Conservation (phyloP, 352 stramenopile genomes). For the Phytophthora sp. region DNA sequence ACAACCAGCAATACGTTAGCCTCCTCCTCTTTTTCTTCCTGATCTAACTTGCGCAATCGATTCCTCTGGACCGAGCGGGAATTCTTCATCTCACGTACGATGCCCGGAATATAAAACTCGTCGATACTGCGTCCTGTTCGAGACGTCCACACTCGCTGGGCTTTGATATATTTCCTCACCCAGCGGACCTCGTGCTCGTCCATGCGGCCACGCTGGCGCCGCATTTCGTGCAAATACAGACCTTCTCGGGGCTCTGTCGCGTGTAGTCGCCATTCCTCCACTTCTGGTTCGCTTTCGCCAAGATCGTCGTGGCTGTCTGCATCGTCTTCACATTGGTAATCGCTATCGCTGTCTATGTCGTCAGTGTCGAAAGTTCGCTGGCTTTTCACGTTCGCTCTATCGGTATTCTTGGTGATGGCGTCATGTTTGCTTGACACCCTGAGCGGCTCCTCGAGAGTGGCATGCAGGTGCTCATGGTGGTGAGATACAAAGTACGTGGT, state of each 20-base stretch:
- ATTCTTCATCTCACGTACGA: constrained; percentile 6
- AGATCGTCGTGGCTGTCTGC: constrained; percentile 30
- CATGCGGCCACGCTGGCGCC: constrained; percentile 27
- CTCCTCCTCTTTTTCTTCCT: constrained; percentile 25
- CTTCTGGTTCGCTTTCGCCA: constrained; percentile 29
- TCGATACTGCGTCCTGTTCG: constrained; percentile 36
- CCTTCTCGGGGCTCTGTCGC: constrained; percentile 29
- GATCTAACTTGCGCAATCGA: neutral
- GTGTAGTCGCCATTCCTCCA: constrained; percentile 40
- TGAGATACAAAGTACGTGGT: constrained; percentile 24
- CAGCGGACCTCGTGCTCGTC: constrained; percentile 30
- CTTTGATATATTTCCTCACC: constrained; percentile 37
- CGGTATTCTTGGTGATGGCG: neutral
- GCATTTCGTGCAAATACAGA: constrained; percentile 38
- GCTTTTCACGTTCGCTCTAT: neutral
- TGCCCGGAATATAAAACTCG: constrained; percentile 24
- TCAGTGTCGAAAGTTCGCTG: neutral
- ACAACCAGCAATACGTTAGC: constrained; percentile 1
- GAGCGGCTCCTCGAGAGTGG: constrained; percentile 27
- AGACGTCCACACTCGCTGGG: constrained; percentile 29
- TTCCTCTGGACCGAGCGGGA: neutral
- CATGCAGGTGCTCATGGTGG: constrained; percentile 20
- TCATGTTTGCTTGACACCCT: constrained; percentile 9
- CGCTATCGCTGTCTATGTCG: constrained; percentile 38
- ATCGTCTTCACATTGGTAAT: constrained; percentile 14